These are phyloP conservation scores for Xylaria multiplex DNA, from an alignment of 2,329 filamentous ascomycete genomes.

Conservation along the genomic window DNA sequence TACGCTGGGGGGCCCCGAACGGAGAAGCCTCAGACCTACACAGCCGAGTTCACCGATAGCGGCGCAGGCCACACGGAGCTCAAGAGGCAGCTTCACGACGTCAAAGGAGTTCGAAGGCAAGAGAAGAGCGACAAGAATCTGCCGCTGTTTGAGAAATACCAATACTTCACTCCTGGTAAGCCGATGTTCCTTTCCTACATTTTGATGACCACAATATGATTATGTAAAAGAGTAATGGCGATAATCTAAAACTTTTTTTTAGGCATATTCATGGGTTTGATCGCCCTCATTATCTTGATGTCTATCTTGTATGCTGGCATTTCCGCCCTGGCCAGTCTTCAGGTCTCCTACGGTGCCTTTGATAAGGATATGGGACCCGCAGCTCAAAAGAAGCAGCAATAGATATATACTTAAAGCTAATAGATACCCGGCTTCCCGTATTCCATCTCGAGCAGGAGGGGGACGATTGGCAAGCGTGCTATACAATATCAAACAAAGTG, in stretches of 20 bases:
- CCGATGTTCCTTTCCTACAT: neutral
- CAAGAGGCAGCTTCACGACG: slow-evolving; percentile 65
- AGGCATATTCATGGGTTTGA: slow-evolving; percentile 90
- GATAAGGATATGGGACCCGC: slow-evolving; percentile 95
- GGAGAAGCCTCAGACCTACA: slow-evolving; percentile 64
- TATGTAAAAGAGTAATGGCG: slow-evolving; percentile 3
- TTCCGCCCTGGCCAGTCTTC: slow-evolving; percentile 77
- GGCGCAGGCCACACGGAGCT: slow-evolving; percentile 73
- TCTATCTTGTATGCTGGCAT: slow-evolving; percentile 83
- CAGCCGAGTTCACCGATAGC: slow-evolving; percentile 66
- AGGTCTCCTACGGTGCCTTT: slow-evolving; percentile 94
- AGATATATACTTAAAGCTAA: slow-evolving; percentile 32
- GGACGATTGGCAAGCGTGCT: slow-evolving; percentile 11
- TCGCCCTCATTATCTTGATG: slow-evolving; percentile 76
- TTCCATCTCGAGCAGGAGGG: neutral
- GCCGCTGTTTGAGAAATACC: slow-evolving; percentile 88
- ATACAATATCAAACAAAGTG: slow-evolving; percentile 29
- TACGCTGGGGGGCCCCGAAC: slow-evolving; percentile 72
- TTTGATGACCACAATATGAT: neutral
- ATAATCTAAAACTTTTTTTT: slow-evolving; percentile 6
- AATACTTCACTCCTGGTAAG: slow-evolving; percentile 89
- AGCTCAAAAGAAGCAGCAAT: slow-evolving; percentile 83
- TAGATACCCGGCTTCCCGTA: neutral
- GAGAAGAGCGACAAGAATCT: slow-evolving; percentile 57
- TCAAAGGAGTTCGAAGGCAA: slow-evolving; percentile 47